Evolutionary conservation across 2,329 filamentous ascomycete species (phyloP).

Genomic region (Xylaria sp.): DNA sequence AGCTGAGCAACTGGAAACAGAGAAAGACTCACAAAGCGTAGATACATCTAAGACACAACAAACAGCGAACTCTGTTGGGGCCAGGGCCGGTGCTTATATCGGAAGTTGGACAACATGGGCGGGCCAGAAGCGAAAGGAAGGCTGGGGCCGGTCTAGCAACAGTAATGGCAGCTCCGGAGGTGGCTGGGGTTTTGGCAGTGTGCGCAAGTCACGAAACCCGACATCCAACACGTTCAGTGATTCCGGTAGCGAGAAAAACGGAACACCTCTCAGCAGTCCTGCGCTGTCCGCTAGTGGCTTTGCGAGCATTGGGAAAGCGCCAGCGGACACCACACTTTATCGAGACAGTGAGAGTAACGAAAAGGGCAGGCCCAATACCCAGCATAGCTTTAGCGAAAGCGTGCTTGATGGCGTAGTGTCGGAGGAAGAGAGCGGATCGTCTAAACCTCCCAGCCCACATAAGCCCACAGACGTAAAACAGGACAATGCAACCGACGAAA

Average conservation of each 20-base stretch:
- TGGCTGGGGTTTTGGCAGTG: constrained; percentile 44
- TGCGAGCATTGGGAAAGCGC: constrained; percentile 43
- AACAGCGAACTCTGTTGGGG: constrained; percentile 55
- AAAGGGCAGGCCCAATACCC: constrained; percentile 43
- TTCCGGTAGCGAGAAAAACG: constrained; percentile 42
- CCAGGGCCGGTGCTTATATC: constrained; percentile 67
- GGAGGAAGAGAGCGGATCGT: constrained; percentile 34
- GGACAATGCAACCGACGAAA: constrained; percentile 2
- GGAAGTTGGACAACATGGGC: constrained; percentile 74
- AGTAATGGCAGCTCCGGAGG: constrained; percentile 45
- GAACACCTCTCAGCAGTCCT: constrained; percentile 42
- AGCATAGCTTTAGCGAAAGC: constrained; percentile 53
- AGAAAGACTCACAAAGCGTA: constrained; percentile 38
- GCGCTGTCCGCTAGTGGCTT: constrained; percentile 46
- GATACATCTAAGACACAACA: constrained; percentile 53
- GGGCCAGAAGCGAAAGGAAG: constrained; percentile 73
- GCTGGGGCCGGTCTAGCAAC: constrained; percentile 45
- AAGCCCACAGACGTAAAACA: constrained; percentile 25
- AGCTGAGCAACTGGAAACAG: constrained; percentile 32
- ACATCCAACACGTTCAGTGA: constrained; percentile 31
- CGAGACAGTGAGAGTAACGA: constrained; percentile 34
- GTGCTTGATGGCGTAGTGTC: constrained; percentile 48
- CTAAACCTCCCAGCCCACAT: constrained; percentile 33
- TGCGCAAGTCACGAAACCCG: constrained; percentile 38
- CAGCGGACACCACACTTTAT: constrained; percentile 29